phyloP scores from a whole-genome alignment of 2,329 filamentous ascomycete species.

The Clonostachys rhizophaga region DNA sequence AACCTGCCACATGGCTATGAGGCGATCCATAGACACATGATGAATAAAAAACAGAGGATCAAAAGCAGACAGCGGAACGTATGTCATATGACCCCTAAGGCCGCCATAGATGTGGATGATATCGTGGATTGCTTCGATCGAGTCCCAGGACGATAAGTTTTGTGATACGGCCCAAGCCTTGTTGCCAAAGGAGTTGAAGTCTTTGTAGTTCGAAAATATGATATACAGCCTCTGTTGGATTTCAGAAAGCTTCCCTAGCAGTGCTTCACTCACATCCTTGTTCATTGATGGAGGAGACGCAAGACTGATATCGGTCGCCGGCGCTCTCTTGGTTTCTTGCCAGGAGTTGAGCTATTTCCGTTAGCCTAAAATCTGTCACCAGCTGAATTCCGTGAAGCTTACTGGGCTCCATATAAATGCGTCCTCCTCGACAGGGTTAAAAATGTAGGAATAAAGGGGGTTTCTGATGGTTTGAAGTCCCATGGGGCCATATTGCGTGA shows the following conservation, averaged over 20 bases:
- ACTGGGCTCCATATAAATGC: constrained; percentile 59
- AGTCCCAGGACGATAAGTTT: constrained; percentile 50
- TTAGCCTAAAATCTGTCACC: too few relatives aligned
- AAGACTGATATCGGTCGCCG: constrained; percentile 26
- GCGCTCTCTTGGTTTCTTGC: constrained; percentile 54
- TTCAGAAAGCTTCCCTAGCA: constrained; percentile 38
- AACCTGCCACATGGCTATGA: constrained; percentile 73
- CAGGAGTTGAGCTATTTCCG: constrained; percentile 48
- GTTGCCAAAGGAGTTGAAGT: constrained; percentile 67
- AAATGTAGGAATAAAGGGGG: constrained; percentile 56
- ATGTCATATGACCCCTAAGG: constrained; percentile 63
- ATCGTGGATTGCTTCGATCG: constrained; percentile 61
- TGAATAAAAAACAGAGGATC: constrained; percentile 79
- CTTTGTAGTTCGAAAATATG: constrained; percentile 61
- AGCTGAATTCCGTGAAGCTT: constrained; percentile 20
- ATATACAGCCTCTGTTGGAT: constrained; percentile 62
- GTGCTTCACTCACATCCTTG: constrained; percentile 42
- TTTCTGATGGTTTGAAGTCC: constrained; percentile 53
- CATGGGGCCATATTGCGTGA: constrained; percentile 51
- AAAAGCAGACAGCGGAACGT: constrained; percentile 68
- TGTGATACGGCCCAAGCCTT: constrained; percentile 53
- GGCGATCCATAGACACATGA: constrained; percentile 70
- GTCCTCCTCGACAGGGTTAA: constrained; percentile 52
- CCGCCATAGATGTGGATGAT: constrained; percentile 56
- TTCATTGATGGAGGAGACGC: constrained; percentile 48